Evolutionary conservation across 345 rosid species (phyloP).

Genomic region (Salix suchowensis): DNA sequence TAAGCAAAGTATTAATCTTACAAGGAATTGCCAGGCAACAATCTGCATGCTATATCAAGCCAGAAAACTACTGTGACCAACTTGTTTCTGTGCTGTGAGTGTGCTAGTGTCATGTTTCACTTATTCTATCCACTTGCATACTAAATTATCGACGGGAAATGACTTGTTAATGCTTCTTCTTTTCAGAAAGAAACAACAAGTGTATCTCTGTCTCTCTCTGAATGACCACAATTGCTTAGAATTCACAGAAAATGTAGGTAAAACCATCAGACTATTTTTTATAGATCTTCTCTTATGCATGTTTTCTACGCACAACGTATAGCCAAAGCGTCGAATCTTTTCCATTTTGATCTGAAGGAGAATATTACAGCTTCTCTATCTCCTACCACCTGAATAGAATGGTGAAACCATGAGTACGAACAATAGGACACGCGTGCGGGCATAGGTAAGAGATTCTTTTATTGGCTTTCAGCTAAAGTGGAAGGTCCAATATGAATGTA

Average conservation of each 20-base stretch:
- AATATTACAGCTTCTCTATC: not conserved
- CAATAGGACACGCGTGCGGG: not conserved
- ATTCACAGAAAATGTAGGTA: not conserved
- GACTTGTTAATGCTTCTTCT: not conserved
- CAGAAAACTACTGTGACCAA: not conserved
- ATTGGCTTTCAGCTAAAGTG: constrained; percentile 19
- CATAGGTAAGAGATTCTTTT: not conserved
- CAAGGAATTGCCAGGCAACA: not conserved
- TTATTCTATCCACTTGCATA: not conserved
- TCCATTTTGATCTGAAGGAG: not conserved
- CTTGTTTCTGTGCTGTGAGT: not conserved
- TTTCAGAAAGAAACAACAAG: not conserved
- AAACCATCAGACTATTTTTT: not conserved
- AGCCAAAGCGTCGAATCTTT: not conserved
- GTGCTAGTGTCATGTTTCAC: not conserved
- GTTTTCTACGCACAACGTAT: not conserved
- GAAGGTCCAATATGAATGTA: constrained; percentile 11
- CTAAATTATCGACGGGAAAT: not conserved
- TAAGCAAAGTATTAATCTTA: not conserved
- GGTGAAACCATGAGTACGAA: not conserved
- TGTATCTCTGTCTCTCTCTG: not conserved
- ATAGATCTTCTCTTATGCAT: not conserved
- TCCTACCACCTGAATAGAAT: not conserved
- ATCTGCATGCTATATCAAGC: not conserved
- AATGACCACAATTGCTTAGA: not conserved